Evolutionary conservation across 225 moss, liverwort and hornwort species (phyloP), one percentile per base, ranked within the genome.

Genomic region (Ulota crispa): DNA sequence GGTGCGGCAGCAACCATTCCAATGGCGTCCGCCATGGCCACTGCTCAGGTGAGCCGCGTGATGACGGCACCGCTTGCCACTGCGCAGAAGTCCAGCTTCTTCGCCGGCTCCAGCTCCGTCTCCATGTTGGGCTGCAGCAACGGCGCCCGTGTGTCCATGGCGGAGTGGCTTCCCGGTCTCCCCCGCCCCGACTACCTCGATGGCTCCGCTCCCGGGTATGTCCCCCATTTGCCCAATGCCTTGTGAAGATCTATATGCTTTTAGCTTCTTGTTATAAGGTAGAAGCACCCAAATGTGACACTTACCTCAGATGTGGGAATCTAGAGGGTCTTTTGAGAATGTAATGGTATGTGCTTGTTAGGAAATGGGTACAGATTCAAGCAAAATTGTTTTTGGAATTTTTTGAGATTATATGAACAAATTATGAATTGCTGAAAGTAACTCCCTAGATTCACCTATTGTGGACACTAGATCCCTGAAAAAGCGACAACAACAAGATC

Each of bases 131-230:
- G 86, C 23, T 85, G 85, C 73, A 87, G 80, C 84, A 97, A 97
- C 69, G 93, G 97, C 59, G 84, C 91, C 84, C 88, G 92, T 6
- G 85, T 95, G 78, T 76, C 82, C 83, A 97, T 97, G 97, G 89
- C 91, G 8, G 95, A 94, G 85, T 97, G 97, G 97, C 66, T 97
- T 50, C 97, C 97, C 47, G 97, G 97, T 65, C 81, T 86, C 85
- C 94, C 95, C 73, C 92, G 97, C 31, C 97, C 97, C 2, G 0
- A 88, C 0, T 90, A 97, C 82, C 92, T 97, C 76, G 97, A 97
- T 64, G 97, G 97, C 65, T 92, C 95, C 3, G 72, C 86, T 19
- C 97, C 95, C 4, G 95, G 95, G 93, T 95, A 61, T 12, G 78
- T 45, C 19, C 16, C 9, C 1, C 18, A 18, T 23, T 42, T 30